Evolutionary conservation across 1,284 basidiomycete species (phyloP), one percentile per base, ranked within the genome.

Genomic region (Fistulina hepatica): DNA sequence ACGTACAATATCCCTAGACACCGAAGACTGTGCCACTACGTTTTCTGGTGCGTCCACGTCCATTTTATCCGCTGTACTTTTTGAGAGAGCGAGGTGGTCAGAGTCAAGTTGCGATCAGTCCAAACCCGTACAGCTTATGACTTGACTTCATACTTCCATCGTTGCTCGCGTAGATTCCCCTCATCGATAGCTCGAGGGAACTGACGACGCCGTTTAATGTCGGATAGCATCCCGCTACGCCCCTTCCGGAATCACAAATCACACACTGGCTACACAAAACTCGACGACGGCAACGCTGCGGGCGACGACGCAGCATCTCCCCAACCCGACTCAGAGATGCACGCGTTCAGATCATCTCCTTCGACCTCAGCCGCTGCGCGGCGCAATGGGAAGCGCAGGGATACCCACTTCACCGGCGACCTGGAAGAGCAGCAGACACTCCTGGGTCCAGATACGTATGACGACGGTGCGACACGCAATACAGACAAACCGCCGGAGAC

Each of bases 221-320:
- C 78, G 58, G 79, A 81, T 64, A 47, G n/a, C 24, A 82, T 82
- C 57, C 76, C 75, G 33, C 61, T 83, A 43, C 73, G 65, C 50
- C 64, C 65, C 49, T 60, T 82, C 52, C 60, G 69, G 68, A 61
- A 65, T 56, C 63, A 64, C 49, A 67, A 65, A 50, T 51, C 60
- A 44, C 62, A 60, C 55, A 53, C 61, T 45, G 65, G 63, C 42
- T 73, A 75, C 58, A 50, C 59, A 45, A 64, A 61, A 49, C 60
- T 75, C 33, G 50, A 46, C 42, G 58, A 63, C 48, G 55, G 57
- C 45, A 52, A 58, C 47, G 53, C 60, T 45, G 49, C 54, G 38
- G 48, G 44, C 42, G 45, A 38, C 42, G 35, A 38, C 33, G 24
- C 34, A 15, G 26, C 15, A 42, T 51, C 35, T 51, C 51, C 41